Evolutionary conservation across 495 filamentous ascomycete genomes (phyloP), one percentile per base, ranked within the genome.

Genomic region (Hamigera avellanea): DNA sequence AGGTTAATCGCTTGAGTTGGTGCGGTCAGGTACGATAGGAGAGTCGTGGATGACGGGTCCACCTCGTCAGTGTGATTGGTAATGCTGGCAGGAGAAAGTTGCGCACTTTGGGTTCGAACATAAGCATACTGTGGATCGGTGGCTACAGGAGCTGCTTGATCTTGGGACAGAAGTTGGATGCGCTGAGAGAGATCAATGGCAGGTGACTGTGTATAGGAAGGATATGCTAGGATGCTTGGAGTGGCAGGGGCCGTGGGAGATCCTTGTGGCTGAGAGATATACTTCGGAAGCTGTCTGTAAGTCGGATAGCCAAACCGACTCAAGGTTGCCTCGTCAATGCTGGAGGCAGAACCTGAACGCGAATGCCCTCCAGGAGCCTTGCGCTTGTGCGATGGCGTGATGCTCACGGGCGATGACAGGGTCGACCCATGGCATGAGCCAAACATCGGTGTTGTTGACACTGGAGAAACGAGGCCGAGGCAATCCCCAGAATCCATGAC

Each of bases 1-100:
- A 93, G 66, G 21, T 76, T 78, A 7, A 87, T 81, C 14, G 83
- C 73, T 25, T 84, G 86, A 44, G 88, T 93, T 31, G 82, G 65
- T 0, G 70, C 61, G 9, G 83, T 88, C 21, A 95, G 70, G 49
- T 93, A 91, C 17, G 76, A 68, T 44, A 85, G 70, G 33, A 93
- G 62, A 2, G 75, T 84, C 2, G 82, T 87, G 14, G 76, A 76
- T 44, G 52, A 43, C 51, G 69, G 34, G 53, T 59, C 25, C 46
- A 59, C 21, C 52, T 46, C 48, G 13, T 53, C 41, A 8, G 35
- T 31, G 6, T 49, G 54, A 13, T 67, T 67, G 17, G 61, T 54
- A 30, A 64, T 41, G 27, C 51, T 54, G 33, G 71, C 50, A 6
- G 75, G 71, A 21, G 75, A 76, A 14, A 65, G 54, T 32, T 52